phyloP scores from a whole-genome alignment of 2,329 filamentous ascomycete species.

The Epicoccum sorghinum region DNA sequence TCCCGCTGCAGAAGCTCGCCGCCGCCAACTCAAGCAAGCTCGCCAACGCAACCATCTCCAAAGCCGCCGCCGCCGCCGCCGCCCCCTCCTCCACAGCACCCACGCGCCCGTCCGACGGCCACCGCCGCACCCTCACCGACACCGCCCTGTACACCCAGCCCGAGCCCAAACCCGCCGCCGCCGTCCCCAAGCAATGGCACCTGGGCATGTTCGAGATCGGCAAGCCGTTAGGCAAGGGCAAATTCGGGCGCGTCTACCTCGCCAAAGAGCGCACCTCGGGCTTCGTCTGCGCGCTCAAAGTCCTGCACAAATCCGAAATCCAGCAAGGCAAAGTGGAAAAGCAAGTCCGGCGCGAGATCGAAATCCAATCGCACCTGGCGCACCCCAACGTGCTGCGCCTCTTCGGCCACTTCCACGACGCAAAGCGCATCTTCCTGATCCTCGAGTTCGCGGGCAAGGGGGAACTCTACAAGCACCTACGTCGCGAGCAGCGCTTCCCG shows the following conservation, averaged over 20 bases:
- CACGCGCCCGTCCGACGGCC: slow-evolving; percentile 49
- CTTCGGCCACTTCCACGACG: slow-evolving; percentile 88
- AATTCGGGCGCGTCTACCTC: slow-evolving; percentile 86
- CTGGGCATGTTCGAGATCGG: slow-evolving; percentile 95
- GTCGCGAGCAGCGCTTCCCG: slow-evolving; percentile 77
- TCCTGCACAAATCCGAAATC: slow-evolving; percentile 82
- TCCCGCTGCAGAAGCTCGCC: slow-evolving; percentile 80
- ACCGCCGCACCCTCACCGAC: slow-evolving; percentile 54
- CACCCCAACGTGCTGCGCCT: slow-evolving; percentile 85
- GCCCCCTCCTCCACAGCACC: slow-evolving; percentile 55
- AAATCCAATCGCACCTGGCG: slow-evolving; percentile 85
- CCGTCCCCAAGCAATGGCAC: slow-evolving; percentile 67
- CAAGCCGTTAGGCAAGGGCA: slow-evolving; percentile 83
- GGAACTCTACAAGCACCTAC: slow-evolving; percentile 85
- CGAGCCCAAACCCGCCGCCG: slow-evolving; percentile 21
- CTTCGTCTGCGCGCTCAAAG: slow-evolving; percentile 86
- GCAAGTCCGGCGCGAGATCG: slow-evolving; percentile 85
- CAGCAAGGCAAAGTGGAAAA: slow-evolving; percentile 83
- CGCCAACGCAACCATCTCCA: slow-evolving; percentile 54
- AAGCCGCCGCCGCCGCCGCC: slow-evolving; percentile 71
- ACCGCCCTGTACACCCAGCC: slow-evolving; percentile 49
- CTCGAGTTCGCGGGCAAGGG: slow-evolving; percentile 86
- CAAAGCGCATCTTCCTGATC: slow-evolving; percentile 85
- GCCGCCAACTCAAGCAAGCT: slow-evolving; percentile 69
- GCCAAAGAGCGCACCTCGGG: slow-evolving; percentile 78